Conservation (phyloP, 805 yeast genomes). For the Sporopachydermia lactativora region DNA sequence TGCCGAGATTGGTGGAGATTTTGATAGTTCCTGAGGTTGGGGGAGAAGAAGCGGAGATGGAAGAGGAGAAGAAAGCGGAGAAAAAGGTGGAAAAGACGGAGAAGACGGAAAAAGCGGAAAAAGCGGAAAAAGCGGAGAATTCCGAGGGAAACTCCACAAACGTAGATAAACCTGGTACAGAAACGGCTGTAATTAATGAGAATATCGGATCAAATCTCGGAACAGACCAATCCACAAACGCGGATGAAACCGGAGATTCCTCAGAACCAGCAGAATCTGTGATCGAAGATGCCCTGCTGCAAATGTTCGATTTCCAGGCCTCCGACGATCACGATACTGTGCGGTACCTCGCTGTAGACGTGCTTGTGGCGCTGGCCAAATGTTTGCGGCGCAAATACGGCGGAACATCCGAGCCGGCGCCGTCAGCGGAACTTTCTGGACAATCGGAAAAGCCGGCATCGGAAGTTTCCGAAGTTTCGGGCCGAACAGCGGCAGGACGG, state of each 20-base stretch:
- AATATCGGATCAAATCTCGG: no score
- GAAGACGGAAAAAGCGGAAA: no score
- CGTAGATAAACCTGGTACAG: no score
- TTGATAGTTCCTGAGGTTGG: conserved; percentile 17
- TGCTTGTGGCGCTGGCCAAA: conserved; percentile 66
- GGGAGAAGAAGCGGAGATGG: not conserved
- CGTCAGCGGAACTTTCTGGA: not conserved
- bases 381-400: conserved; percentile 50
- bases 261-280: conserved; percentile 11
- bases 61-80: not conserved
- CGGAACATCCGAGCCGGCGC: conserved; percentile 40
- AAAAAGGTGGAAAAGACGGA: no score
- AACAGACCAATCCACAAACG: no score
- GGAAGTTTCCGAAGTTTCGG: conserved; percentile 8
- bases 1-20: conserved; percentile 60
- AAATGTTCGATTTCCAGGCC: conserved; percentile 67
- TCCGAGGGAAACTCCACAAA: no score
- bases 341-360: conserved; percentile 78
- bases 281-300: conserved; percentile 46
- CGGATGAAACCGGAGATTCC: not conserved
- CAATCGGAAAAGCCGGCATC: conserved; percentile 16
- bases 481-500: conserved; percentile 7
- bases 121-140: no score
- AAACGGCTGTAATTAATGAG: no score
- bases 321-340: conserved; percentile 92